These are phyloP conservation scores for Huntiella savannae DNA, from an alignment of 2,329 filamentous ascomycete species.

Conservation along the genomic window DNA sequence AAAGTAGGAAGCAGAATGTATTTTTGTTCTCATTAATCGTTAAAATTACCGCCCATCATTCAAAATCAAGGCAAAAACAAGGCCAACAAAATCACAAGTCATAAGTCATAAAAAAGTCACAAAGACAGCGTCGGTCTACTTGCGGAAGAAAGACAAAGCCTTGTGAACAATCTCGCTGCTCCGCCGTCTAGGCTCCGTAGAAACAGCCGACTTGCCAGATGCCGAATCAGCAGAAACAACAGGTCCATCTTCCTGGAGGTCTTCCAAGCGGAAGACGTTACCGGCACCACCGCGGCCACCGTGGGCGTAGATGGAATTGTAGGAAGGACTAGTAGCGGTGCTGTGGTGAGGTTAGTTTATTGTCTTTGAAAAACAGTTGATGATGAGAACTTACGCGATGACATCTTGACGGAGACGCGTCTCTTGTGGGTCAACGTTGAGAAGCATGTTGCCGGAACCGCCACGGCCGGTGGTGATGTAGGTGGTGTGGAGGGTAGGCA, in stretches of 20 bases:
- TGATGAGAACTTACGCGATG: slow-evolving; percentile 33
- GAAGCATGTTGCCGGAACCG: slow-evolving; percentile 73
- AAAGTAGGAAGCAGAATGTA: not conserved
- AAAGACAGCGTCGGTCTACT: slow-evolving; percentile 2
- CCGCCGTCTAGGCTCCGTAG: slow-evolving; percentile 10
- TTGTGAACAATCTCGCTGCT: slow-evolving; percentile 21
- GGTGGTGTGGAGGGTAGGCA: slow-evolving; percentile 65
- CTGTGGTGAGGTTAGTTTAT: slow-evolving; percentile 17
- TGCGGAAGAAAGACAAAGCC: slow-evolving; percentile 10
- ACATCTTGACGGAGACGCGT: slow-evolving; percentile 74
- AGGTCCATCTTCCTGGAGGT: slow-evolving; percentile 13
- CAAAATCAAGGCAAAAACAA: not conserved
- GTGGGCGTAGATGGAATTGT: slow-evolving; percentile 21
- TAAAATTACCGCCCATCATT: not conserved
- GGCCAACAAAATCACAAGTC: not conserved
- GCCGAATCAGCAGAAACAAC: not conserved
- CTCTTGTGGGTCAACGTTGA: slow-evolving; percentile 48
- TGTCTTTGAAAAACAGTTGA: not conserved
- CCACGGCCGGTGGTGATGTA: slow-evolving; percentile 80
- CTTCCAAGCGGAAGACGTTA: slow-evolving; percentile 37
- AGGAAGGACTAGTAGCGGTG: slow-evolving; percentile 29
- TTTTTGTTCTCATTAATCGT: not conserved
- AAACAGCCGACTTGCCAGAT: slow-evolving; percentile 15
- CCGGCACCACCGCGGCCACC: slow-evolving; percentile 58
- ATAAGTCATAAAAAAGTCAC: not conserved